Conservation (phyloP, 768 basidiomycete genomes). For the Amyloporia xantha region DNA sequence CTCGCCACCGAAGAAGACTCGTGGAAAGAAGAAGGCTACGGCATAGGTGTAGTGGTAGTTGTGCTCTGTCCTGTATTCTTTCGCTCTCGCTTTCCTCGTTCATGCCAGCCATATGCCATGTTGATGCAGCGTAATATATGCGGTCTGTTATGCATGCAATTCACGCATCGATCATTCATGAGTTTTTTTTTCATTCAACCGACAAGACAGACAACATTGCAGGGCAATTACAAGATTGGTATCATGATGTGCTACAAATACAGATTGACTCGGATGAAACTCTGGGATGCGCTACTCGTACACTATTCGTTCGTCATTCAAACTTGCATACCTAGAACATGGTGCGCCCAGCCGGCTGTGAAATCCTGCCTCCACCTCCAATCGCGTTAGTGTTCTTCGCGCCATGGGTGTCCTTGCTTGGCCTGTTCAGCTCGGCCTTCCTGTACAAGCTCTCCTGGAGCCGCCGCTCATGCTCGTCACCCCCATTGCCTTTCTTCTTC, state of each 20-base stretch:
- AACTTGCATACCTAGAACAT: not conserved
- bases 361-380: slow-evolving; percentile 10
- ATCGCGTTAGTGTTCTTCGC: slow-evolving; percentile 4
- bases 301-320: not conserved
- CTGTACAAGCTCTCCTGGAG: slow-evolving; percentile 16
- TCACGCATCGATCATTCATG: not conserved
- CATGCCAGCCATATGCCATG: no score
- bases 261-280: not conserved
- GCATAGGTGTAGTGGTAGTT: slow-evolving; percentile 1
- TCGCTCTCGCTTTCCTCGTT: slow-evolving; percentile 12
- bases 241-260: no score
- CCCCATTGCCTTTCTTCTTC: slow-evolving; percentile 14
- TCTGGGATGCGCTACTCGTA: not conserved
- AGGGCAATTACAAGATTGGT: not conserved
- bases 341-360: slow-evolving; percentile 9
- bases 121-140: slow-evolving; percentile 16
- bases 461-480: slow-evolving; percentile 19
- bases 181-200: not conserved
- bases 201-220: not conserved
- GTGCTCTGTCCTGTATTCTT: slow-evolving; percentile 9
- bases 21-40: slow-evolving; percentile 42
- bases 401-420: slow-evolving; percentile 9
- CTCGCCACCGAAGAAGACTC: slow-evolving; percentile 57
- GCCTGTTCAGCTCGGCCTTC: slow-evolving; percentile 18
- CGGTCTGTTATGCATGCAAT: slow-evolving; percentile 10